A percentile compares a stretch with the other conserved stretches of the same genome.
Evolutionary conservation across 2,329 filamentous ascomycete genomes (phyloP).

Genomic region (Elsinoe australis): DNA sequence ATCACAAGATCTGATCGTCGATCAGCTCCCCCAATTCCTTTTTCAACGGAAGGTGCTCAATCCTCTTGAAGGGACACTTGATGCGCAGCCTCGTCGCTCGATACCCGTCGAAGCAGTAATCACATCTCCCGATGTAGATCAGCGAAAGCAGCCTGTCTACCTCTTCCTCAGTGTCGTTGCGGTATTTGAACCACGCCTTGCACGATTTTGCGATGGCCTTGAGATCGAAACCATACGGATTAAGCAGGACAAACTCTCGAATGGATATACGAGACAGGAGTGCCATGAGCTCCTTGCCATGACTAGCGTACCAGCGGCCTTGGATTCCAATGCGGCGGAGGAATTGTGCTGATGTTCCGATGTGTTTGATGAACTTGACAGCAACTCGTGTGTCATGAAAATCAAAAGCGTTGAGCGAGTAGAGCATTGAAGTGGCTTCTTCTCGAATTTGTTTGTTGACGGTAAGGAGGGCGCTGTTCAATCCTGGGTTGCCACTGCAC

Average conservation of each 20-base stretch:
- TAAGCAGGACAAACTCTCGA: background rate
- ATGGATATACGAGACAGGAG: background rate
- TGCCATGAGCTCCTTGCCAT: background rate
- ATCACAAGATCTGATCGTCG: background rate
- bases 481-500: background rate
- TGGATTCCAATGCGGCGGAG: background rate
- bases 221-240: background rate
- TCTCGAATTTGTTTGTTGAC: background rate
- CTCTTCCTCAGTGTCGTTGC: background rate
- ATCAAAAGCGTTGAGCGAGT: background rate
- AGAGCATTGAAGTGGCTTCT: background rate
- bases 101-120: background rate
- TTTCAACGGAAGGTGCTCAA: background rate
- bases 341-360: background rate
- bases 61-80: background rate
- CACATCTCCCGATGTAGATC: background rate
- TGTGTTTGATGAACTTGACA: background rate
- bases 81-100: too few species aligned
- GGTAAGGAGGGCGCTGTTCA: background rate
- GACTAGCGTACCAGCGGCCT: background rate
- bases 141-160: background rate
- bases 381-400: background rate
- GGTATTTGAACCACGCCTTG: constrained; percentile 1
- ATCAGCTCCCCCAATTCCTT: background rate
- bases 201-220: background rate